phyloP scores from a whole-genome alignment of 1,284 basidiomycete species.

The Apiotrichum akiyoshidainum region DNA sequence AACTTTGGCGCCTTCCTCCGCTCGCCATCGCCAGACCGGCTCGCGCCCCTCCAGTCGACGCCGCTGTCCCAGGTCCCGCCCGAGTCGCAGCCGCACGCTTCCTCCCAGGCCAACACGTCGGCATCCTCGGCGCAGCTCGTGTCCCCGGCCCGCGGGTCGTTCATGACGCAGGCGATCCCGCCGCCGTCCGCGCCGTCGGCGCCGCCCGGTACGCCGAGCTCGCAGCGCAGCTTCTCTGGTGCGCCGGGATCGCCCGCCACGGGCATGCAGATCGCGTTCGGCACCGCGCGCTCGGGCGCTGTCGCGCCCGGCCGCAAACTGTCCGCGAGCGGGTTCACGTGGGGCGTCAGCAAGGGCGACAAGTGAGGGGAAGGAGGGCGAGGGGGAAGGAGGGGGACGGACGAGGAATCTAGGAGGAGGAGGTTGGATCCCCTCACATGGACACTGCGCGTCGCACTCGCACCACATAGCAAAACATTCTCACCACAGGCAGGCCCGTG shows the following conservation, averaged over 20 bases:
- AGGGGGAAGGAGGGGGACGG: neutral
- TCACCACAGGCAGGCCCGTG: too few species aligned
- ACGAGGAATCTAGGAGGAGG: too few species aligned
- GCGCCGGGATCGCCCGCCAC: neutral
- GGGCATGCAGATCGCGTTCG: slow-evolving; percentile 4
- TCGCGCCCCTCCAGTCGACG: slow-evolving; percentile 2
- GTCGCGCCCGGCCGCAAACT: slow-evolving; percentile 4
- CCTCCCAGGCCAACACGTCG: neutral
- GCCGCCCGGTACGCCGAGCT: neutral
- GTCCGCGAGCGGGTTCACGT: slow-evolving; percentile 8
- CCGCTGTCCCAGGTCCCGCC: slow-evolving; percentile 9
- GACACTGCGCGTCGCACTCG: too few species aligned
- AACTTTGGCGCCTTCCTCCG: slow-evolving; percentile 22
- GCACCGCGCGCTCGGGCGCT: neutral
- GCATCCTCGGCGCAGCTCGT: slow-evolving; percentile 1
- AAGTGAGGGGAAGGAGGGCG: neutral
- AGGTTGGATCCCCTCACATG: too few species aligned
- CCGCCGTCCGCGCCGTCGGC: neutral
- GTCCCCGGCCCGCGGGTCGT: neutral
- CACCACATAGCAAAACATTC: too few species aligned
- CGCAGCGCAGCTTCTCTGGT: neutral
- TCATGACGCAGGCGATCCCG: slow-evolving; percentile 7
- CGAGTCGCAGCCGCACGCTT: neutral
- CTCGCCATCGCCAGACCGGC: slow-evolving; percentile 6
- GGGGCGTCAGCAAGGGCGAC: slow-evolving; percentile 8